Conservation (phyloP, 75 land plant species). For the Azolla pinnata region DNA sequence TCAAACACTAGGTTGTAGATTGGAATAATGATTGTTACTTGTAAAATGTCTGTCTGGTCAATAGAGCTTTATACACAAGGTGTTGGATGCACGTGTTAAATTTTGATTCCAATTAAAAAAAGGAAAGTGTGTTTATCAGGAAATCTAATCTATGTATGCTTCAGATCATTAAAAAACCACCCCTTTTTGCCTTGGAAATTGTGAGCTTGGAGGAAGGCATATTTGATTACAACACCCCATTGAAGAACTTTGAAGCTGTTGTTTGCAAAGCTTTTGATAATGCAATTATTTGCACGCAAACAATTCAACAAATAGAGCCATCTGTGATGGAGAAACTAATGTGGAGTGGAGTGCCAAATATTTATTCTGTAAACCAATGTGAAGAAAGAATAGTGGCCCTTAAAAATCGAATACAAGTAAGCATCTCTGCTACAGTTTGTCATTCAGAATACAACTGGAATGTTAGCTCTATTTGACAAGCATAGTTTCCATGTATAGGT, state of each 20-base stretch:
- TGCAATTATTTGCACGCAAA: conserved; percentile 16
- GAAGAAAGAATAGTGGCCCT: conserved; percentile 13
- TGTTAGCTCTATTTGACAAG: too few relatives aligned
- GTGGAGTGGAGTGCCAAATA: conserved; percentile 21
- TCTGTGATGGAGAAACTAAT: conserved; percentile 26
- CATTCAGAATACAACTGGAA: too few relatives aligned
- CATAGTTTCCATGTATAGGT: too few relatives aligned
- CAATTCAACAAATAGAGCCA: conserved; percentile 19
- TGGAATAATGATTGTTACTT: too few relatives aligned
- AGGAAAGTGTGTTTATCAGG: too few relatives aligned
- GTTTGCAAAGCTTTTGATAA: conserved; percentile 20
- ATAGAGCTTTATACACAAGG: too few relatives aligned
- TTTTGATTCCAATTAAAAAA: too few relatives aligned
- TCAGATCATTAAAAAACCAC: conserved; percentile 32
- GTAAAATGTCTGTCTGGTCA: too few relatives aligned
- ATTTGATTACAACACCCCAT: conserved; percentile 17
- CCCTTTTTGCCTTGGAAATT: conserved; percentile 27
- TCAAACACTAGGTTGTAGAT: too few relatives aligned
- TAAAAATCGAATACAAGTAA: conserved; percentile 19
- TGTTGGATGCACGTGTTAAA: too few relatives aligned
- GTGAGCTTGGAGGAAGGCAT: conserved; percentile 11
- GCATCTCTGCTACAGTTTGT: too few relatives aligned
- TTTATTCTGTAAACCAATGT: conserved; percentile 11
- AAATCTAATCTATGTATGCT: too few relatives aligned
- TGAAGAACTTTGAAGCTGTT: conserved; percentile 26